Conservation (phyloP, 176 grass and related monocot genomes). For the Aegilops umbellulata region DNA sequence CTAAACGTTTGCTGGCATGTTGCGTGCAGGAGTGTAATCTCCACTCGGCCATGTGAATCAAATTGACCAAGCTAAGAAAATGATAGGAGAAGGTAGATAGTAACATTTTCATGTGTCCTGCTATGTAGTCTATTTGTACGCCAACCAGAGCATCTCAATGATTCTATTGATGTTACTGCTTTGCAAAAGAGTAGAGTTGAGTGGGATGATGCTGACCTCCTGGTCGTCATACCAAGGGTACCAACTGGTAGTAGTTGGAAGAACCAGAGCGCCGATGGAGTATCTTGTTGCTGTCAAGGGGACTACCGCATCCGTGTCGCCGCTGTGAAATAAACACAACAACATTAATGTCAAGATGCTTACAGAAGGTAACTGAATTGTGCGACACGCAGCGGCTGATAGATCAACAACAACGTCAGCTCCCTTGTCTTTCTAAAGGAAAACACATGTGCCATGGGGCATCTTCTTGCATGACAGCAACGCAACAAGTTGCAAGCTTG, state of each 20-base stretch:
- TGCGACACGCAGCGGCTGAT: not conserved
- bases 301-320: constrained; percentile 75
- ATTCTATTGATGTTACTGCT: not conserved
- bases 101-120: not conserved
- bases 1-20: not conserved
- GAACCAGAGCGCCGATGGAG: constrained; percentile 62
- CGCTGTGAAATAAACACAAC: constrained; percentile 36
- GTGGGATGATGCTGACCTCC: constrained; percentile 27
- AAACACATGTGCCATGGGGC: not conserved
- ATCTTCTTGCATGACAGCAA: not conserved
- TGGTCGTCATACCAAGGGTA: constrained; percentile 72
- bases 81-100: not conserved
- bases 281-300: constrained; percentile 79
- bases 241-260: constrained; percentile 50
- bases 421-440: not conserved
- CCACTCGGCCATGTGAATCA: no score
- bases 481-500: not conserved
- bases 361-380: not conserved
- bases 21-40: no score
- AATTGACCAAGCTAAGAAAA: not conserved
- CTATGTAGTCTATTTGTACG: not conserved
- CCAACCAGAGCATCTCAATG: not conserved
- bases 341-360: not conserved
- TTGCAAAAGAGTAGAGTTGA: not conserved
- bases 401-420: not conserved